A percentile compares a stretch with the other conserved stretches of the same genome.
Conservation (phyloP, 148 eudicot genomes). For the Persicaria tinctoria region DNA sequence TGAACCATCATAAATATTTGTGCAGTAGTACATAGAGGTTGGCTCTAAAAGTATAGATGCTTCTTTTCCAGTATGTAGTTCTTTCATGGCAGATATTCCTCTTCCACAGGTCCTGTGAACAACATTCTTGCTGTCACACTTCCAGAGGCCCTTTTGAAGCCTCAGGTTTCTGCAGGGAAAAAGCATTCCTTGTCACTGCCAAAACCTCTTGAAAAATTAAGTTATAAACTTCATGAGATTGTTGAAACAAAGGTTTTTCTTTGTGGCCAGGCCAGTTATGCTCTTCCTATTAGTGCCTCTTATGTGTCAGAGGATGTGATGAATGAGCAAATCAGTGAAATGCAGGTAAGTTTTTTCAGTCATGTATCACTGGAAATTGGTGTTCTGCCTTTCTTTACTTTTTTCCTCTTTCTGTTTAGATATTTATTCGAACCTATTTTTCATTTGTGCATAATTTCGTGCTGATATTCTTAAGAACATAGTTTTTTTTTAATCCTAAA, state of each 20-base stretch:
- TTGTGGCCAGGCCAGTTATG: constrained; percentile 20
- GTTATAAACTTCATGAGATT: no score
- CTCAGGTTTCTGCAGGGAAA: constrained; percentile 33
- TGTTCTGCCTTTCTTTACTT: neutral
- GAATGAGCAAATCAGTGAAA: constrained; percentile 71
- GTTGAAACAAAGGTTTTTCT: constrained; percentile 31
- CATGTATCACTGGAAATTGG: neutral
- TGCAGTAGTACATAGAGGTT: neutral
- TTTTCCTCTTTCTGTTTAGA: neutral
- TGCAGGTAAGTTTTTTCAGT: constrained; percentile 44
- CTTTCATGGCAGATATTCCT: neutral
- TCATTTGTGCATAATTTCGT: neutral
- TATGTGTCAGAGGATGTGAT: constrained; percentile 45
- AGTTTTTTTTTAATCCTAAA: neutral
- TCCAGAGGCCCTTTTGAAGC: constrained; percentile 33
- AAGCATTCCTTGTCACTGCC: constrained; percentile 43
- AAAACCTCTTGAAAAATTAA: constrained; percentile 56
- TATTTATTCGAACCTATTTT: neutral
- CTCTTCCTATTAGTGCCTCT: constrained; percentile 27
- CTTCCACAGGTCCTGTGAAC: constrained; percentile 63
- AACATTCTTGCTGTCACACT: constrained; percentile 50
- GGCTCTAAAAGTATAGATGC: neutral
- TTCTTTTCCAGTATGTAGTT: neutral
- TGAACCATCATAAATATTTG: neutral
- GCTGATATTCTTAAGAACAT: neutral